phyloP scores from a whole-genome alignment of 495 filamentous ascomycete genomes.

The Neurospora pannonica region DNA sequence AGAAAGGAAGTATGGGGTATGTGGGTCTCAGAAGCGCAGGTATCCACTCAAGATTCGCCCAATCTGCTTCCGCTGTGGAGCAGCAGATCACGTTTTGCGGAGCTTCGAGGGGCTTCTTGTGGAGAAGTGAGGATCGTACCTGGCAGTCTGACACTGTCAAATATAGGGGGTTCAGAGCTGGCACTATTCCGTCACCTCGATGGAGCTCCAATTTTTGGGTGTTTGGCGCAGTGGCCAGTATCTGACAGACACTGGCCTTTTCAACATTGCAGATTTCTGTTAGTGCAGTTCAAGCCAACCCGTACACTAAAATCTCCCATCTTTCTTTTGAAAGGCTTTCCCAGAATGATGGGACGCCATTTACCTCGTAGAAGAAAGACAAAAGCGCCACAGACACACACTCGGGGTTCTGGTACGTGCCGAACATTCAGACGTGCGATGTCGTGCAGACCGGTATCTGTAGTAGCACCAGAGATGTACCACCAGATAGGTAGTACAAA shows the following conservation, averaged over 20 bases:
- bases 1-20: neutral
- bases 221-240: too few relatives aligned
- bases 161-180: too few relatives aligned
- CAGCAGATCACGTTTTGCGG: neutral
- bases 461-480: neutral
- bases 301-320: neutral
- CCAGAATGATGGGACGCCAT: neutral
- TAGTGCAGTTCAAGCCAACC: neutral
- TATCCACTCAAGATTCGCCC: neutral
- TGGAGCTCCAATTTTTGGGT: too few relatives aligned
- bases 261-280: neutral
- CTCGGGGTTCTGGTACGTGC: neutral
- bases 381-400: neutral
- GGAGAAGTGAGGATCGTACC: neutral
- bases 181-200: too few relatives aligned
- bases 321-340: neutral
- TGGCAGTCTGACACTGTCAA: neutral
- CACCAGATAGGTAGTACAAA: neutral
- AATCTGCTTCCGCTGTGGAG: neutral
- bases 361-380: neutral
- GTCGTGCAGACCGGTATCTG: neutral
- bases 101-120: neutral
- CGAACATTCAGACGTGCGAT: neutral
- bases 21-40: neutral
- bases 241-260: neutral